Evolutionary conservation across 2,329 filamentous ascomycete genomes (phyloP).

Genomic region (Pyricularia sp.): DNA sequence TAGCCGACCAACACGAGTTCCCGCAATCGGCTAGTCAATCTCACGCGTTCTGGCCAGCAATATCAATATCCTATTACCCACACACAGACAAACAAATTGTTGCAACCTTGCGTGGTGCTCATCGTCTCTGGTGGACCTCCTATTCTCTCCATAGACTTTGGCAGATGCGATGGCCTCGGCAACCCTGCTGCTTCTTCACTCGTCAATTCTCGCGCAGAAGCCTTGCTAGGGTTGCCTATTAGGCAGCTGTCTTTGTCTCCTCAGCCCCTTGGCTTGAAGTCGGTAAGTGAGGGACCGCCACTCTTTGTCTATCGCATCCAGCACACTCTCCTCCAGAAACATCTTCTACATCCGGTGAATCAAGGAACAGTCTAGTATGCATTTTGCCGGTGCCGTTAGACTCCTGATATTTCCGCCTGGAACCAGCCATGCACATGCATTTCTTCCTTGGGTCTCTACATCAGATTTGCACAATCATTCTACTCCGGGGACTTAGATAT

Average conservation of each 20-base stretch:
- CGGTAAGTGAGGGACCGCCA: neutral
- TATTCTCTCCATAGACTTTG: neutral
- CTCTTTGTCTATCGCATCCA: neutral
- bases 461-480: neutral
- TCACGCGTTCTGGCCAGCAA: neutral
- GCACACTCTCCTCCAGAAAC: neutral
- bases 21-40: neutral
- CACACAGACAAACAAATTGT: neutral
- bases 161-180: conserved; percentile 1
- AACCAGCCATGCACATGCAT: neutral
- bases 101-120: neutral
- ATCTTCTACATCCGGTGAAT: neutral
- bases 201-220: neutral
- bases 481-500: neutral
- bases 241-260: neutral
- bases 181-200: neutral
- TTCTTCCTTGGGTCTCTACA: neutral
- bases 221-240: neutral
- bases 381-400: neutral
- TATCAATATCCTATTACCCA: neutral
- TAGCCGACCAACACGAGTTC: neutral
- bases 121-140: neutral
- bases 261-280: neutral
- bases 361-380: neutral
- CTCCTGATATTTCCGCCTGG: neutral